These are phyloP conservation scores for Moesziomyces antarcticus DNA, from an alignment of 1,284 basidiomycete species.

Conservation along the genomic window DNA sequence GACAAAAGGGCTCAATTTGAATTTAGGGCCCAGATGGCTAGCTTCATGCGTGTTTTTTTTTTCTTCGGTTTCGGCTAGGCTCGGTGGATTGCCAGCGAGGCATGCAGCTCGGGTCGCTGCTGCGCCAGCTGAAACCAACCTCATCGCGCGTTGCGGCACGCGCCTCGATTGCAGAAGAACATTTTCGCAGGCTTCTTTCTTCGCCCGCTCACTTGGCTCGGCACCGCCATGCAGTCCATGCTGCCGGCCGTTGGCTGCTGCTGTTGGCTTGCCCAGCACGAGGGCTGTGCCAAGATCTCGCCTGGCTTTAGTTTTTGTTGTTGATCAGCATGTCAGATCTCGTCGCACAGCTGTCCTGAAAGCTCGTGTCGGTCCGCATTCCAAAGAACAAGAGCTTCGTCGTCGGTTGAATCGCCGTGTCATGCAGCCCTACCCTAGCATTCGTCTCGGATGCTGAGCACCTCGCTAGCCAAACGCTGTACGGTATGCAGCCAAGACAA, in stretches of 20 bases:
- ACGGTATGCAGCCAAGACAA: neutral
- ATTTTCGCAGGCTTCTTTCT: constrained; percentile 12
- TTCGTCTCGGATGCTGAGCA: neutral
- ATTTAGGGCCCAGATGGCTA: neutral
- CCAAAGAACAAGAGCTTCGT: too few species aligned
- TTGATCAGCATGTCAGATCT: too few species aligned
- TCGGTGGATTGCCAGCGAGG: neutral
- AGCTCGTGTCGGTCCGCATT: too few species aligned
- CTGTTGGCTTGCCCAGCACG: too few species aligned
- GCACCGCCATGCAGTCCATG: neutral
- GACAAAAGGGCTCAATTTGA: neutral
- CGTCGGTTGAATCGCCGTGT: too few species aligned
- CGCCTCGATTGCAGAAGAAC: constrained; percentile 6
- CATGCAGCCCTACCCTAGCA: too few species aligned
- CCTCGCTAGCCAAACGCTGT: neutral
- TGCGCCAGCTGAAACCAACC: neutral
- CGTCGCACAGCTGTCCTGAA: too few species aligned
- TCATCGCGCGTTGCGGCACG: neutral
- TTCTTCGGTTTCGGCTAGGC: neutral
- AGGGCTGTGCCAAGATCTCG: too few species aligned
- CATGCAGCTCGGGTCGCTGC: neutral
- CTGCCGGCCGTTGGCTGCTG: too few species aligned
- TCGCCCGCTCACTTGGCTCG: constrained; percentile 17
- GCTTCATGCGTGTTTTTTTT: neutral
- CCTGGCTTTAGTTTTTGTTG: too few species aligned